Percentiles rank a stretch among this genome's conserved stretches.
Evolutionary conservation across 441 rosid species (phyloP).

Genomic region (Corymbia calophylla): DNA sequence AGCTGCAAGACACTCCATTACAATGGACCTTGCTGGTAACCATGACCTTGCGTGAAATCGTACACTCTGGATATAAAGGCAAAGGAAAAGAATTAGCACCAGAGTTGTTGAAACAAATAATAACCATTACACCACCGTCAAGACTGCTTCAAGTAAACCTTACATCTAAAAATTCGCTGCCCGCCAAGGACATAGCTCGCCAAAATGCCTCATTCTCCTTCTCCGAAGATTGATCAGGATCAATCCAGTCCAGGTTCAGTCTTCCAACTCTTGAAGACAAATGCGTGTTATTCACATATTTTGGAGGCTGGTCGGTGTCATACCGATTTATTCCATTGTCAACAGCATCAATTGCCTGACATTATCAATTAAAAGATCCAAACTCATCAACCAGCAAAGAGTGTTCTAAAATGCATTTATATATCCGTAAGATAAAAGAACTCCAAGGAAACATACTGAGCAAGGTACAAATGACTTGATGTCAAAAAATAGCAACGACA

Average conservation of each 20-base stretch:
- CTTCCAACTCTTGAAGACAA: constrained; percentile 83
- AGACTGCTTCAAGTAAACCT: constrained; percentile 11
- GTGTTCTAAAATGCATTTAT: not conserved
- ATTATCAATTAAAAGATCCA: not conserved
- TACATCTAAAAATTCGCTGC: constrained; percentile 79
- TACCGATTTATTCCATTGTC: constrained; percentile 84
- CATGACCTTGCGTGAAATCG: constrained; percentile 71
- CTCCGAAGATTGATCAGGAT: constrained; percentile 84
- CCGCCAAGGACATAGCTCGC: constrained; percentile 72
- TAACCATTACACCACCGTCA: not conserved
- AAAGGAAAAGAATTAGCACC: not conserved
- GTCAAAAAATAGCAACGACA: not conserved
- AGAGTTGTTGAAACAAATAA: not conserved
- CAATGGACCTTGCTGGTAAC: constrained; percentile 85
- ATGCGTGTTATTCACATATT: constrained; percentile 81
- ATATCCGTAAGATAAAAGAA: not conserved
- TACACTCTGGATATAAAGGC: constrained; percentile 40
- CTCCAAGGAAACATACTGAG: not conserved
- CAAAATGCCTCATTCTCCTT: constrained; percentile 88
- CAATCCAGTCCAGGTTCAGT: constrained; percentile 87
- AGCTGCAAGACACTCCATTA: constrained; percentile 55
- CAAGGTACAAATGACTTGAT: not conserved
- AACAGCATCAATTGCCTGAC: constrained; percentile 78
- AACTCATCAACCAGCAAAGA: not conserved
- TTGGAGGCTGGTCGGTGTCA: constrained; percentile 79